phyloP scores from a whole-genome alignment of 495 filamentous ascomycete species.

The Delitschia confertaspora region DNA sequence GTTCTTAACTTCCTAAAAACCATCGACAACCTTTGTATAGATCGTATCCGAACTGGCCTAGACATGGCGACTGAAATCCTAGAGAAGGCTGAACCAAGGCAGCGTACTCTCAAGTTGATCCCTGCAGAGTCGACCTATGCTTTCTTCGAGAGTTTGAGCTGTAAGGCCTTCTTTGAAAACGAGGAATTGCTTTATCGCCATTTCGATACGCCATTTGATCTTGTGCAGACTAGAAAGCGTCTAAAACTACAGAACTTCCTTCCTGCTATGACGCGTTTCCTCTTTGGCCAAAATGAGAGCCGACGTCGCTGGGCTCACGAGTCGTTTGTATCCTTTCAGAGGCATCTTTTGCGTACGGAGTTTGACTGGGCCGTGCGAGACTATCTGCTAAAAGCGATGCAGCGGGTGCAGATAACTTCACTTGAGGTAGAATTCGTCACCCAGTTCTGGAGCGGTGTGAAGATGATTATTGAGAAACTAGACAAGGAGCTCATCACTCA shows the following conservation, averaged over 20 bases:
- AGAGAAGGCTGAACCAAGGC: conserved; percentile 39
- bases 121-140: conserved; percentile 46
- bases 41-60: conserved; percentile 53
- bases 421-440: conserved; percentile 45
- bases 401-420: conserved; percentile 33
- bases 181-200: conserved; percentile 44
- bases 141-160: conserved; percentile 57
- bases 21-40: conserved; percentile 51
- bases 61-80: conserved; percentile 42
- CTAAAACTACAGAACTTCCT: conserved; percentile 62
- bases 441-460: conserved; percentile 67
- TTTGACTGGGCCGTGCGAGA: conserved; percentile 78
- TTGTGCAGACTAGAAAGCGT: conserved; percentile 62
- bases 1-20: conserved; percentile 47
- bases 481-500: conserved; percentile 69
- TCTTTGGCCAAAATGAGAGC: conserved; percentile 57
- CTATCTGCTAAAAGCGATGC: conserved; percentile 43
- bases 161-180: conserved; percentile 49
- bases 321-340: conserved; percentile 53
- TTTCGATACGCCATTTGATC: conserved; percentile 69
- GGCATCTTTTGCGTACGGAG: conserved; percentile 52
- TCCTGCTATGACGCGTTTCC: conserved; percentile 69
- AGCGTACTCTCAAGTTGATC: conserved; percentile 43
- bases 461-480: conserved; percentile 58
- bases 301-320: conserved; percentile 59